Base-by-base conservation (phyloP, 306 rosid species). In the Glycine latifolia region DNA sequence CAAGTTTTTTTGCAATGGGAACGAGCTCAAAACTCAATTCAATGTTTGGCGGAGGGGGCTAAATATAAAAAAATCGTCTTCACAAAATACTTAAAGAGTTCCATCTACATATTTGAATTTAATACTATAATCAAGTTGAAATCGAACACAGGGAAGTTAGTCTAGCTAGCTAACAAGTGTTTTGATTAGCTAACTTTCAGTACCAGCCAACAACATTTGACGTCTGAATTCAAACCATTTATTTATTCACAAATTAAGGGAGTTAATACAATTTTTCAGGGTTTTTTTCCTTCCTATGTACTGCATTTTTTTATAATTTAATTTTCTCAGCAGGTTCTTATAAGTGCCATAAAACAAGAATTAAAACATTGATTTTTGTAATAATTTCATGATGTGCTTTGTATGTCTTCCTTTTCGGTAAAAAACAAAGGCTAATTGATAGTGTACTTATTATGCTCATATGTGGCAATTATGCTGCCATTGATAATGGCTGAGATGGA, bases 401-500 rank as follows among this genome's bases (percentile, higher is more conserved):
- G 73, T 58, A 68, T 78, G 72, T 61, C 14, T 75, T 77, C 80
- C 55, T 69, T n/a, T 69, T 61, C 6, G 46, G 85, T 82, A 26
- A 62, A 79, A 79, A 79, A 79, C 67, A 71, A 66, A 84, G 82
- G 73, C 49, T 73, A 83, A 75, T 76, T 65, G 85, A 83, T 83
- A 76, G 89, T 10, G 87, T 48, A 86, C 87, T 86, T 67, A 79
- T 86, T 71, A 43, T 55, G 77, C 73, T 86, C 80, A 76, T 74
- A 85, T 77, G 89, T 75, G 87, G 69, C 83, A 79, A 79, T 86
- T 63, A 79, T 83, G 85, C 63, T 73, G 82, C 50, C 74, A 86
- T 79, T 85, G 82, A 83, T 82, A 90, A 81, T 81, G 84, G 85
- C 82, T 43, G 43, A 58, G 53, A 68, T 75, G 84, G 89, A 79